Base-by-base conservation (phyloP, 2,329 filamentous ascomycete species). In the Zasmidium angulare region DNA sequence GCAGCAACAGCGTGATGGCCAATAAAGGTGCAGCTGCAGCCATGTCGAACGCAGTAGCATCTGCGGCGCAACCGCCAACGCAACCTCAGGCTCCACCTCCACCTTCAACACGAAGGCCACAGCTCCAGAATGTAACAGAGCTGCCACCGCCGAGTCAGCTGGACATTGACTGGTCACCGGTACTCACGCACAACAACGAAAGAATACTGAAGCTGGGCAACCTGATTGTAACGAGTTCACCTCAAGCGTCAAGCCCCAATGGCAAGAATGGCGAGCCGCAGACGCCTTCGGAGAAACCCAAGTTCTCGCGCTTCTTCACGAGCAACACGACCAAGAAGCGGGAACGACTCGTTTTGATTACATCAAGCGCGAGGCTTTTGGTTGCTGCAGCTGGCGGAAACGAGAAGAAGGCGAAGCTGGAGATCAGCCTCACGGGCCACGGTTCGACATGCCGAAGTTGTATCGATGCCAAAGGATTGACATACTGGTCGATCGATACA, bases 101-200 rank as follows among this genome's bases (percentile, higher is more conserved):
- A 51, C 40, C 50, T n/a, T 63, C 17, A 54, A 51, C 57, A 50
- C 56, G 65, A 55, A 69, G 91, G 56, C 83, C 85, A 10, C 89
- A 92, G 29, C 84, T 90, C 1, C 83, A 92, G 62, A 87, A 97
- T 61, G 96, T 99, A 61, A 98, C 95, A 0, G 95, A 99, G 74
- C 82, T 99, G 10, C 92, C 95, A 17, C 93, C 95, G n/a, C 95
- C 95, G 0, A 96, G 90, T 53, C 95, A 98, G 74, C 81, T 99
- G 23, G 95, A 99, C 71, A 96, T 99, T 58, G 95, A 99, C 76
- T 99, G 95, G 95, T 97, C 93, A 0, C 95, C 95, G 0, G 93
- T 99, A 3, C 80, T 99, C 56, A 97, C 90, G 10, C 87, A 88
- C 69, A 88, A 86, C 60, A 97, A 98, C 71, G 95, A 99, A 76